These are phyloP conservation scores for Penicillium daleae DNA, from an alignment of 495 filamentous ascomycete species.

Conservation along the genomic window DNA sequence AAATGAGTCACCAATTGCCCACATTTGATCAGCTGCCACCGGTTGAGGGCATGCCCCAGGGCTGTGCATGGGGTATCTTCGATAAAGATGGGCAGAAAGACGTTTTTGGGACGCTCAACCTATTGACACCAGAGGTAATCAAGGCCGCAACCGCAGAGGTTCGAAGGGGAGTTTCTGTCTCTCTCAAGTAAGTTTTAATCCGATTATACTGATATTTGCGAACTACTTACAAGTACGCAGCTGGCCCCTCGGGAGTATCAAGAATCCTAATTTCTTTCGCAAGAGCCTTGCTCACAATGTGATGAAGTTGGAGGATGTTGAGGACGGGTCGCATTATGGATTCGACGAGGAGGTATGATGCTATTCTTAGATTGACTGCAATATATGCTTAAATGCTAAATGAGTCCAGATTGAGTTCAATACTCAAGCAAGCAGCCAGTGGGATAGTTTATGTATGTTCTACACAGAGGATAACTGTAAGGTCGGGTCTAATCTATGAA, in stretches of 20 bases:
- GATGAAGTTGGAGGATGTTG: slow-evolving; percentile 46
- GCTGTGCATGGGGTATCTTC: slow-evolving; percentile 68
- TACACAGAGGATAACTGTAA: background rate
- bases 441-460: slow-evolving; percentile 42
- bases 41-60: slow-evolving; percentile 63
- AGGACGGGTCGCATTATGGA: slow-evolving; percentile 25
- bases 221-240: background rate
- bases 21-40: slow-evolving; percentile 62
- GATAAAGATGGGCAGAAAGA: slow-evolving; percentile 65
- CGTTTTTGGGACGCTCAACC: slow-evolving; percentile 59
- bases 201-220: background rate
- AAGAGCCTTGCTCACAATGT: slow-evolving; percentile 56
- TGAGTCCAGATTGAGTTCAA: slow-evolving; percentile 48
- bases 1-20: slow-evolving; percentile 28
- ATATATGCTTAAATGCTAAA: background rate
- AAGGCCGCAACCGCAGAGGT: slow-evolving; percentile 55
- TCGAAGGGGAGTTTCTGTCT: slow-evolving; percentile 57
- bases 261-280: slow-evolving; percentile 53
- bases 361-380: background rate
- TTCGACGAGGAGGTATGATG: slow-evolving; percentile 47
- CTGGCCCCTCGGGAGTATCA: slow-evolving; percentile 26
- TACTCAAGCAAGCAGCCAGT: slow-evolving; percentile 38
- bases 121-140: slow-evolving; percentile 59
- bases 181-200: slow-evolving; percentile 57
- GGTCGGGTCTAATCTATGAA: background rate